Percentiles rank a stretch among this genome's conserved stretches.
Conservation (phyloP, 306 rosid genomes). For the Lathyrus tuberosus region DNA sequence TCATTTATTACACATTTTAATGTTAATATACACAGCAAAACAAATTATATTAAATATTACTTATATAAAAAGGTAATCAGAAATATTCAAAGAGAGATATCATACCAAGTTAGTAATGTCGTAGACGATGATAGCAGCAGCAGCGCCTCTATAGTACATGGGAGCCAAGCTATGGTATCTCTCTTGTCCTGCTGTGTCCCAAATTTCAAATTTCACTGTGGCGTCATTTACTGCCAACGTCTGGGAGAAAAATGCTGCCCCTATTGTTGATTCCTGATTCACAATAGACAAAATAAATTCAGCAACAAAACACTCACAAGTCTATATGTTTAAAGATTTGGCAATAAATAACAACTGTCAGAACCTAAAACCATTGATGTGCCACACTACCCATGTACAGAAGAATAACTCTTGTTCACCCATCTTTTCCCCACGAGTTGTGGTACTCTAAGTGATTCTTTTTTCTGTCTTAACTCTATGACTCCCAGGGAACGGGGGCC, state of each 20-base stretch:
- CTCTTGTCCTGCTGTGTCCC: constrained; percentile 77
- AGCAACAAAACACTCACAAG: constrained; percentile 4
- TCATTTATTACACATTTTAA: neutral
- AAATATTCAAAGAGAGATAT: constrained; percentile 31
- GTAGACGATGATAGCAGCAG: constrained; percentile 68
- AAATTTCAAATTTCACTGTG: constrained; percentile 64
- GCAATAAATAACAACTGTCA: constrained; percentile 5
- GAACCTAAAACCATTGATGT: constrained; percentile 9
- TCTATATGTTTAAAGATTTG: neutral
- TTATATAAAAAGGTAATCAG: constrained; percentile 19
- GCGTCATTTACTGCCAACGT: constrained; percentile 67
- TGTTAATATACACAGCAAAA: constrained; percentile 2
- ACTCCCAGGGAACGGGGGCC: neutral
- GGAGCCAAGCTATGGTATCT: constrained; percentile 74
- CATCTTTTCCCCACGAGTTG: neutral
- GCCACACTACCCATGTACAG: neutral
- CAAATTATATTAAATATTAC: neutral
- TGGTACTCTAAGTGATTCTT: constrained; percentile 4
- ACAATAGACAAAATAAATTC: constrained; percentile 32
- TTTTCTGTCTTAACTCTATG: neutral
- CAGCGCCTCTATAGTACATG: constrained; percentile 73
- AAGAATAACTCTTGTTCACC: neutral
- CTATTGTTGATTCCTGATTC: constrained; percentile 65
- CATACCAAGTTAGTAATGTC: constrained; percentile 60
- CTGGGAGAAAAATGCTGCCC: constrained; percentile 70